Evolutionary conservation across 306 rosid genomes (phyloP), one percentile per base, ranked within the genome.

Genomic region (Prinsepia uniflora): DNA sequence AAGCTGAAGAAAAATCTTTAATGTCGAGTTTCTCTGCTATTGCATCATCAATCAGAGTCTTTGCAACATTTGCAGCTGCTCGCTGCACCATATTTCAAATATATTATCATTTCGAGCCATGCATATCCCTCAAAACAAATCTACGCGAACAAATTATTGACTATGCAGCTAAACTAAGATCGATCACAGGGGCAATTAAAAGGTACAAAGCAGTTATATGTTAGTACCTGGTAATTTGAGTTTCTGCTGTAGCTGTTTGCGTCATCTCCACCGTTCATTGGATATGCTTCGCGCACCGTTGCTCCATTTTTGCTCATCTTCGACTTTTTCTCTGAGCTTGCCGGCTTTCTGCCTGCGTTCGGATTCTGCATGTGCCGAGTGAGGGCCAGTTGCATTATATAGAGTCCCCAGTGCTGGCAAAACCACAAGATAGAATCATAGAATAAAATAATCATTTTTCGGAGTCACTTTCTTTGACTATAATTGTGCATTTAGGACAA

Each of bases 241-340:
- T 64, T 65, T 39, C 57, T 65, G 58, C 67, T 40, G 72, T 74
- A 74, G 78, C 78, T 74, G 45, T 17, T 44, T 15, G 40, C 18
- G 24, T 67, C 58, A 45, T 66, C 66, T 65, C 59, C 78, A 0
- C 78, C 67, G 34, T 74, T 74, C 66, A 36, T 62, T 3, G 75
- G 62, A 36, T 50, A 62, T 50, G 69, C 41, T 72, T 72, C 53
- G 9, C 7, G 57, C 22, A 60, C 65, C 7, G 45, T 14, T 11
- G 45, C 39, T 24, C 15, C 50, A 15, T 67, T 67, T 46, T 10
- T 67, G 72, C 46, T 13, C 67, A 71, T 47, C 30, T 59, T 59
- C 65, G 8, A 34, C 11, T 6, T 5, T 24, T 18, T 24, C 42
- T 22, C n/a, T 24, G 20, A 6, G 5, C 56, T 52, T 8, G 2